Base-by-base conservation (phyloP, 495 filamentous ascomycete genomes). In the Podospora sp. region DNA sequence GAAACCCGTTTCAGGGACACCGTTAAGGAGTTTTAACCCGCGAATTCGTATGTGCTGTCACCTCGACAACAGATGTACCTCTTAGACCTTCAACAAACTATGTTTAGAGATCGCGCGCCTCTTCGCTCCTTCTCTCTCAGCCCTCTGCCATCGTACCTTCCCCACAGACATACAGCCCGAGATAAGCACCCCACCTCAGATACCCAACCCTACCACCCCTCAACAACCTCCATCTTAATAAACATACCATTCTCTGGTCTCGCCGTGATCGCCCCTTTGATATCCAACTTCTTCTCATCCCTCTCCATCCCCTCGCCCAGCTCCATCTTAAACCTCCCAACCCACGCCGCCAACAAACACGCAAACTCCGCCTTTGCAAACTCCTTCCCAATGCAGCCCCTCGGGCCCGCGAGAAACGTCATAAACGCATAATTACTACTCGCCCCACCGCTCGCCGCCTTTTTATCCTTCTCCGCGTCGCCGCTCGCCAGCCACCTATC, bases 321-420 rank as follows among this genome's bases (percentile, higher is more conserved):
- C 76, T 86, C 83, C 70, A 92, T 86, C 69, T 89, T 82, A 69
- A 89, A 96, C 50, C 85, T 81, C 16, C 92, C 92, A 21, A 94
- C 87, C 78, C 88, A 83, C 3, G 85, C 84, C 60, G 92, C 94
- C 58, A 99, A 67, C 69, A 97, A 77, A 72, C 88, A 92, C 8
- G 90, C 91, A 75, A 96, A 91, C 82, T 97, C 95, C 0, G 87
- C 82, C 77, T 88, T 90, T 0, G 93, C 91, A 78, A 99, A 99
- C 1, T 83, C 82, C 76, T 82, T 80, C 6, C 88, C 88, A 60
- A 90, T 89, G 70, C 88, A 90, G 50, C 82, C 85, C 59, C 87
- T 71, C 4, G 87, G 83, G 0, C 88, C 88, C 65, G 87, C 86
- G 27, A 88, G 72, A 68, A 89, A 89, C 0, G 87, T 88, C 74